Percentiles rank a stretch among this genome's conserved stretches.
These are phyloP conservation scores for Ilex paraguariensis DNA, from an alignment of 305 asterid genomes.

Conservation along the genomic window DNA sequence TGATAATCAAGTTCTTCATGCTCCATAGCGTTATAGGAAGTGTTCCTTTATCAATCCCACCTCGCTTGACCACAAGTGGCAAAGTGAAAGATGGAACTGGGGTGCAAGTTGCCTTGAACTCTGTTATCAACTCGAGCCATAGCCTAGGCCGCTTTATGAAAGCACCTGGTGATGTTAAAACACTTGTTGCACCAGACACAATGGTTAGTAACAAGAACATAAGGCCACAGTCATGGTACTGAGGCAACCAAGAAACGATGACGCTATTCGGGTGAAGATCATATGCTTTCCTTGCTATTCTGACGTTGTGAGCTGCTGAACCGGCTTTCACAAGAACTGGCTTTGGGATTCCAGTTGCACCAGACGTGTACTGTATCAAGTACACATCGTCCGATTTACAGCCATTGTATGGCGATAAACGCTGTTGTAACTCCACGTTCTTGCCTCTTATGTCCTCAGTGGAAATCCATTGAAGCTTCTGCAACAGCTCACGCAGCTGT, in stretches of 20 bases:
- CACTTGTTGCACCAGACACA: slow-evolving; percentile 69
- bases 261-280: slow-evolving; percentile 57
- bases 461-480: slow-evolving; percentile 41
- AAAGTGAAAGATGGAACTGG: slow-evolving; percentile 74
- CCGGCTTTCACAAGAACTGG: slow-evolving; percentile 83
- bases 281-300: slow-evolving; percentile 63
- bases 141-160: slow-evolving; percentile 60
- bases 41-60: slow-evolving; percentile 25
- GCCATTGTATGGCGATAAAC: slow-evolving; percentile 31
- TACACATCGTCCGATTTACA: slow-evolving; percentile 49
- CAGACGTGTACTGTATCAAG: slow-evolving; percentile 82
- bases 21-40: slow-evolving; percentile 26
- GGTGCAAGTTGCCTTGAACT: slow-evolving; percentile 59
- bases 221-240: slow-evolving; percentile 81
- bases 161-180: slow-evolving; percentile 50
- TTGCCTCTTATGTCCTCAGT: slow-evolving; percentile 30
- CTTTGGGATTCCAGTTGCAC: slow-evolving; percentile 71
- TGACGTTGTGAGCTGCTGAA: slow-evolving; percentile 79
- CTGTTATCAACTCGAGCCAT: slow-evolving; percentile 65
- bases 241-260: slow-evolving; percentile 82
- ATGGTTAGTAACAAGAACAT: slow-evolving; percentile 61
- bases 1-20: slow-evolving; percentile 56
- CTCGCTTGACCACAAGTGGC: slow-evolving; percentile 63
- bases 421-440: not conserved
- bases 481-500: slow-evolving; percentile 29